Evolutionary conservation across 78 protist species (phyloP).

Genomic region (Chrysochromulina parva): DNA sequence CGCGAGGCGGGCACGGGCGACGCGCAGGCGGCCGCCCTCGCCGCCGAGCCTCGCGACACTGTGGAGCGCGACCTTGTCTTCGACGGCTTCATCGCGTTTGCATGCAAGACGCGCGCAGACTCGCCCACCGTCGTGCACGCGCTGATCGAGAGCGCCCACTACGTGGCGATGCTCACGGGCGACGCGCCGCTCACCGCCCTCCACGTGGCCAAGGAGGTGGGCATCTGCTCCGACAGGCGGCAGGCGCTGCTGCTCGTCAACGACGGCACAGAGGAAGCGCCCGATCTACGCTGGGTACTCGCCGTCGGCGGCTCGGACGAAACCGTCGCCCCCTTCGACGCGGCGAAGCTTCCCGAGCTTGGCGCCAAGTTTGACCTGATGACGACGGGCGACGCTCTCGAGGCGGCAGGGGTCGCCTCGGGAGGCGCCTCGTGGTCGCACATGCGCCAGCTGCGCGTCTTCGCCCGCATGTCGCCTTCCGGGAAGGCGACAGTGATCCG

Average conservation of each 20-base stretch:
- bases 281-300: not conserved
- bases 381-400: slow-evolving; percentile 31
- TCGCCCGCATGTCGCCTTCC: slow-evolving; percentile 49
- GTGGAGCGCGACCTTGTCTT: slow-evolving; percentile 32
- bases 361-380: slow-evolving; percentile 33
- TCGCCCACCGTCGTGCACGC: not conserved
- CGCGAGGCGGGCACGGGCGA: not conserved
- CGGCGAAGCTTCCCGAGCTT: not conserved
- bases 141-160: slow-evolving; percentile 20
- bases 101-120: slow-evolving; percentile 14
- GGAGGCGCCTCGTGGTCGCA: not conserved
- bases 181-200: slow-evolving; percentile 59
- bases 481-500: slow-evolving; percentile 21
- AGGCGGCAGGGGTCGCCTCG: not conserved
- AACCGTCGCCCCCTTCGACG: not conserved
- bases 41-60: slow-evolving; percentile 9
- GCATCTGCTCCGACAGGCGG: slow-evolving; percentile 11
- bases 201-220: slow-evolving; percentile 52
- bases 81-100: slow-evolving; percentile 50
- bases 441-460: not conserved
- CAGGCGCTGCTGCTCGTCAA: slow-evolving; percentile 12
- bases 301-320: not conserved
- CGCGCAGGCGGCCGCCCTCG: not conserved
- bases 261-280: not conserved
- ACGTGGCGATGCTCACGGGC: slow-evolving; percentile 46